Evolutionary conservation across 139 green algal species (phyloP), one percentile per base, ranked within the genome.

Genomic region (Chlorella sp.): DNA sequence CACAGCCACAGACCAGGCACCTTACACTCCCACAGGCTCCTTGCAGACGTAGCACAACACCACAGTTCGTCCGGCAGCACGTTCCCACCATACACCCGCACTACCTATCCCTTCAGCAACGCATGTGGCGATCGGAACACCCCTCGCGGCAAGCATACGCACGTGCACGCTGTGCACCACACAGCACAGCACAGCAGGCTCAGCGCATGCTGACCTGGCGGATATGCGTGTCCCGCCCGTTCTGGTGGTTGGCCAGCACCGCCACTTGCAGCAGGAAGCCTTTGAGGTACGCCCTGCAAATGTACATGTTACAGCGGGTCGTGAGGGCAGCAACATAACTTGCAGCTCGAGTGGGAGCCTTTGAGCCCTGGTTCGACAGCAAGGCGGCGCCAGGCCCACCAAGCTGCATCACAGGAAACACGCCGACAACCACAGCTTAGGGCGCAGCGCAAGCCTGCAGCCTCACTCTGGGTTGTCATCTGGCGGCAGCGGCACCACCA

Each of bases 201-300:
- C 64, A 70, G n/a, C 28, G 1, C 4, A 11, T 73, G 34, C 93
- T 92, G 2, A 97, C 88, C 84, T 97, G 92, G 19, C 97, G 87
- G 0, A 99, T 89, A 87, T 99, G 97, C 0, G 97, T 99, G 89
- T 99, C 97, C 1, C 97, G 84, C 0, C 97, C 97, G 82, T 98
- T 99, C 80, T 99, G 97, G 83, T 99, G 97, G 92, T 99, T 99
- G 69, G 91, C 86, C 11, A 98, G 80, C 1, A 99, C 84, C 4
- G 90, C 92, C 11, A 95, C 64, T 74, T 95, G 87, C 62, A 93
- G 78, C 41, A 93, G 82, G 73, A 84, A 89, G n/a, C 79, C 81
- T 41, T 79, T 87, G 41, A 94, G 34, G 62, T 44, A 80, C 2
- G 70, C 58, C 80, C 83, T 86, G 82, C 73, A 40, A n/a, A 7